These are phyloP conservation scores for Solanum chaucha DNA, from an alignment of 257 asterid genomes.

Conservation along the genomic window DNA sequence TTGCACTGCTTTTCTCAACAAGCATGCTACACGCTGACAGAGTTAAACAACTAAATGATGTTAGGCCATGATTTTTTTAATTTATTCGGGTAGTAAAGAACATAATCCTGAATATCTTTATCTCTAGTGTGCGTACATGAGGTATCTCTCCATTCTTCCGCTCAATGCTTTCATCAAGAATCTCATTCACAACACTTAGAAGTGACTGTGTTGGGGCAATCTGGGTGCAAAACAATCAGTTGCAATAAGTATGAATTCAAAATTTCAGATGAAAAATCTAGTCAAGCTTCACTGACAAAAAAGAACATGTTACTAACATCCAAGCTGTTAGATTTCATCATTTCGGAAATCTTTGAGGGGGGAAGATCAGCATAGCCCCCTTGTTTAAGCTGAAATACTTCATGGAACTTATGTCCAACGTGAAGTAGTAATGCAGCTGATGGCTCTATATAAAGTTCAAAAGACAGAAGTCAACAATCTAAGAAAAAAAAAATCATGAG, in stretches of 20 bases:
- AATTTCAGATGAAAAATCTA: background rate
- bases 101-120: background rate
- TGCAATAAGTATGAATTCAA: background rate
- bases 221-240: conserved; percentile 30
- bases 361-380: conserved; percentile 72
- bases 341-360: conserved; percentile 62
- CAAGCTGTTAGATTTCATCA: conserved; percentile 89
- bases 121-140: conserved; percentile 37
- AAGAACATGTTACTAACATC: conserved; percentile 40
- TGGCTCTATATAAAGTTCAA: conserved; percentile 22
- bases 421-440: conserved; percentile 36
- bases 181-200: conserved; percentile 63
- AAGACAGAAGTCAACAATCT: background rate
- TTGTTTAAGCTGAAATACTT: conserved; percentile 74
- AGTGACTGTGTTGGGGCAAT: conserved; percentile 96
- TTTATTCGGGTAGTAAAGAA: background rate
- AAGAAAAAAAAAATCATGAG: background rate
- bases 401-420: conserved; percentile 64
- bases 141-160: conserved; percentile 83
- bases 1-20: conserved; percentile 83
- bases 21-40: conserved; percentile 74
- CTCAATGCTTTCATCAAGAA: conserved; percentile 80
- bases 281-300: background rate
- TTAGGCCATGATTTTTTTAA: background rate
- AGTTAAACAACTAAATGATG: background rate